Conservation (phyloP, 768 basidiomycete species). For the Termitomyces heimii region DNA sequence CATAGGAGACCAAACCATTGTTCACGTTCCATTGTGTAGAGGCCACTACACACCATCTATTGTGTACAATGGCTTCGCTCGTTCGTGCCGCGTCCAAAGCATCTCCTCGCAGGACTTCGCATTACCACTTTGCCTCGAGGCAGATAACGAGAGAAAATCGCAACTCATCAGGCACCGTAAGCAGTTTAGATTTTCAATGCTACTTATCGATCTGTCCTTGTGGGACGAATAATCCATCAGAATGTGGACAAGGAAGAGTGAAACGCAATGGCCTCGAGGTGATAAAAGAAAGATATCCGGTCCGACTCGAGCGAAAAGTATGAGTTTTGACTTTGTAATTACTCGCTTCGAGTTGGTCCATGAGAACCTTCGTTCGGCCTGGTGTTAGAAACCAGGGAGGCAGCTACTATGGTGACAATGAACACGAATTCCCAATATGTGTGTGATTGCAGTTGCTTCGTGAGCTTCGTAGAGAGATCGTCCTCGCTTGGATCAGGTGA, state of each 20-base stretch:
- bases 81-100: not conserved
- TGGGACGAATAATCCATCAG: not conserved
- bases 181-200: not conserved
- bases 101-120: not conserved
- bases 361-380: not conserved
- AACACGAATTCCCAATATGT: not conserved
- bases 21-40: not conserved
- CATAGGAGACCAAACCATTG: too few relatives aligned
- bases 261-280: conserved; percentile 12
- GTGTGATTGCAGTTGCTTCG: not conserved
- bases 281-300: not conserved
- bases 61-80: not conserved
- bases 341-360: not conserved
- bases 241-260: not conserved
- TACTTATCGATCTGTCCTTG: not conserved
- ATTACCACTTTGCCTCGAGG: not conserved
- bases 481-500: not conserved
- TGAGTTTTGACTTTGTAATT: not conserved
- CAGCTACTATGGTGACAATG: not conserved
- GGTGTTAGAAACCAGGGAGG: not conserved
- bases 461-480: conserved; percentile 2
- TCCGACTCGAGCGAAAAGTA: not conserved
- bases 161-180: not conserved
- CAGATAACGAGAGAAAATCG: not conserved
- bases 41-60: not conserved